Evolutionary conservation across 1,284 basidiomycete species (phyloP).

Genomic region (Sphagnurus paluster): DNA sequence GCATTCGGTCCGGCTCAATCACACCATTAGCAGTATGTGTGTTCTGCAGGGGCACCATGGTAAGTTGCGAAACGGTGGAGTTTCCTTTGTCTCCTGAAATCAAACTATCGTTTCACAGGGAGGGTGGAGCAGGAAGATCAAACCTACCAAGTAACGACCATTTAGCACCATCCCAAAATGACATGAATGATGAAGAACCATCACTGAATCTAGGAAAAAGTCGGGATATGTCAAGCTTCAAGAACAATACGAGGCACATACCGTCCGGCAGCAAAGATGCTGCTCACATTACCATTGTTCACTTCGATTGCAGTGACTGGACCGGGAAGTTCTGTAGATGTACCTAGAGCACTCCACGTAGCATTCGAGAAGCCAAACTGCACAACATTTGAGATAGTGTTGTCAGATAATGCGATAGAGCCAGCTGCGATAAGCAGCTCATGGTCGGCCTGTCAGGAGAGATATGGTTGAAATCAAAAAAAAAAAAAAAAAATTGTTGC

Average conservation of each 20-base stretch:
- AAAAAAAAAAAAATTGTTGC: slow-evolving; percentile 1
- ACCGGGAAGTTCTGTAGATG: slow-evolving; percentile 71
- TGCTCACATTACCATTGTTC: slow-evolving; percentile 78
- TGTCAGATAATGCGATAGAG: slow-evolving; percentile 65
- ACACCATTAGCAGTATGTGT: slow-evolving; percentile 69
- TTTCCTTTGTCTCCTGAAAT: too few relatives aligned
- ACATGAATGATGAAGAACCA: slow-evolving; percentile 68
- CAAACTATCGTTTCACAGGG: too few relatives aligned
- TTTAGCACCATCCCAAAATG: slow-evolving; percentile 76
- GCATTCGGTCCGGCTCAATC: slow-evolving; percentile 85
- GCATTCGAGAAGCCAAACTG: slow-evolving; percentile 68
- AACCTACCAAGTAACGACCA: slow-evolving; percentile 72
- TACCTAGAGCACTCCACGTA: slow-evolving; percentile 78
- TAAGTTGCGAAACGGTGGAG: slow-evolving; percentile 78
- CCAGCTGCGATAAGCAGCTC: slow-evolving; percentile 74
- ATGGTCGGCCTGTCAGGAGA: slow-evolving; percentile 49
- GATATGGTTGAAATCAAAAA: slow-evolving; percentile 7
- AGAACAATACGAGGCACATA: slow-evolving; percentile 32
- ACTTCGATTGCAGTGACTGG: slow-evolving; percentile 89
- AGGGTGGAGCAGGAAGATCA: neutral
- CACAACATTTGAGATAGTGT: slow-evolving; percentile 65
- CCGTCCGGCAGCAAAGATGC: slow-evolving; percentile 90
- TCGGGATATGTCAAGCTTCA: slow-evolving; percentile 9
- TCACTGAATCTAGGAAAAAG: slow-evolving; percentile 45
- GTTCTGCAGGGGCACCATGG: slow-evolving; percentile 86